phyloP scores from a whole-genome alignment of 305 asterid genomes.

The Fraxinus baroniana region DNA sequence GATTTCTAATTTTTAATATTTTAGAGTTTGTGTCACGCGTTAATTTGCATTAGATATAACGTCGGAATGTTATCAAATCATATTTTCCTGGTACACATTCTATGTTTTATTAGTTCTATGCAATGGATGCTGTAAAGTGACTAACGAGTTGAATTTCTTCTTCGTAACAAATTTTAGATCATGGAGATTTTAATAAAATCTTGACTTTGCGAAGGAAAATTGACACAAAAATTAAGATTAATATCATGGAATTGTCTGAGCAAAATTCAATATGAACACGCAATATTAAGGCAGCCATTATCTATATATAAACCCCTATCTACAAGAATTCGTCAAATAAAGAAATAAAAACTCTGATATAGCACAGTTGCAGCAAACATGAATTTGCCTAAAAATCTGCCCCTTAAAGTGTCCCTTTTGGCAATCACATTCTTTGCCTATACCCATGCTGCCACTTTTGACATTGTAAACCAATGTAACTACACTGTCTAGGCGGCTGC shows the following conservation, averaged over 20 bases:
- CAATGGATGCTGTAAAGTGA: background rate
- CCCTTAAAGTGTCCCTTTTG: background rate
- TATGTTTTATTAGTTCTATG: background rate
- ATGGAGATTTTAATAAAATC: background rate
- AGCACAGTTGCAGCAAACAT: background rate
- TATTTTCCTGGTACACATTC: too few species aligned
- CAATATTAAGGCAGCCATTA: background rate
- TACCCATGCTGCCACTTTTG: conserved; percentile 28
- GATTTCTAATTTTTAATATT: too few species aligned
- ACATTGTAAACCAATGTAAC: conserved; percentile 30
- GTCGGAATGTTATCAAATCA: too few species aligned
- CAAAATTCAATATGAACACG: background rate
- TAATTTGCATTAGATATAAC: too few species aligned
- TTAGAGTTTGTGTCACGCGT: background rate
- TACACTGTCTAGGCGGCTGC: conserved; percentile 42
- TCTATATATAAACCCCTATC: conserved; percentile 21
- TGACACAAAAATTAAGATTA: background rate
- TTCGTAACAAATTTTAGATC: background rate
- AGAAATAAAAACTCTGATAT: background rate
- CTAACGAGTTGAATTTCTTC: background rate
- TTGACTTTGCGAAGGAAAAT: background rate
- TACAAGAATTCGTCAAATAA: background rate
- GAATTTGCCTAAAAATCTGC: background rate
- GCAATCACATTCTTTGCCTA: background rate
- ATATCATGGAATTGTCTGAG: conserved; percentile 12